A percentile compares a stretch with the other conserved stretches of the same genome.
Evolutionary conservation across 2,329 filamentous ascomycete species (phyloP).

Genomic region (Sporothrix brasiliensis): DNA sequence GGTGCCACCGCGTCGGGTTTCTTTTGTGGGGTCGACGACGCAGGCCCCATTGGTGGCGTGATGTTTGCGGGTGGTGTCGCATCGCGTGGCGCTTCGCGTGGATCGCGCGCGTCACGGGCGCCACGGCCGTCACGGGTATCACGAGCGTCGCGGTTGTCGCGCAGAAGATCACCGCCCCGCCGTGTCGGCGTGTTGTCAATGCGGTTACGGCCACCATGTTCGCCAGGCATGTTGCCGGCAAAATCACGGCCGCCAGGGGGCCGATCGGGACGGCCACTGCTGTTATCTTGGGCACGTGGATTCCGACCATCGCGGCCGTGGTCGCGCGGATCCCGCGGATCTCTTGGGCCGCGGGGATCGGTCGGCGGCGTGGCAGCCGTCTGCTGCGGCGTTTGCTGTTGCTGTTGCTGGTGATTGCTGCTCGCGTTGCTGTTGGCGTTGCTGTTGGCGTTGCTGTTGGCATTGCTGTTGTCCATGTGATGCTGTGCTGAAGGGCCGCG

Average conservation of each 20-base stretch:
- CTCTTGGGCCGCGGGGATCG: constrained; percentile 23
- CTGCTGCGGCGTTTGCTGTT: neutral
- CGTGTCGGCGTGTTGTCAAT: constrained; percentile 29
- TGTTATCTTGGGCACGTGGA: neutral
- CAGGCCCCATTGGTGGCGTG: constrained; percentile 6
- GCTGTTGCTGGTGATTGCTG: constrained; percentile 3
- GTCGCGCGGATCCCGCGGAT: constrained; percentile 13
- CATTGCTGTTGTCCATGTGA: neutral
- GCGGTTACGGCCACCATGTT: constrained; percentile 12
- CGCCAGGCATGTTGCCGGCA: constrained; percentile 13
- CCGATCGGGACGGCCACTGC: constrained; percentile 7
- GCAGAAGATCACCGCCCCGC: constrained; percentile 35
- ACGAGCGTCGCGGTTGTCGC: constrained; percentile 47
- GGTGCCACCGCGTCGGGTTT: constrained; percentile 37
- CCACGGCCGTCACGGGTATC: constrained; percentile 42
- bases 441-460: neutral
- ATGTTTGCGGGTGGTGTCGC: neutral
- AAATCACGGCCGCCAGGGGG: constrained; percentile 18
- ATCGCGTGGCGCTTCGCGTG: neutral
- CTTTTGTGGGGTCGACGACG: constrained; percentile 19
- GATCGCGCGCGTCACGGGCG: neutral
- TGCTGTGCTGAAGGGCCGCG: neutral
- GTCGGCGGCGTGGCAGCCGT: neutral
- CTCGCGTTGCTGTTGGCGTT: neutral
- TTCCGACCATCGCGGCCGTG: constrained; percentile 12